A percentile compares a stretch with the other conserved stretches of the same genome.
Conservation (phyloP, 2,329 filamentous ascomycete species). For the Fusarium mangiferae region DNA sequence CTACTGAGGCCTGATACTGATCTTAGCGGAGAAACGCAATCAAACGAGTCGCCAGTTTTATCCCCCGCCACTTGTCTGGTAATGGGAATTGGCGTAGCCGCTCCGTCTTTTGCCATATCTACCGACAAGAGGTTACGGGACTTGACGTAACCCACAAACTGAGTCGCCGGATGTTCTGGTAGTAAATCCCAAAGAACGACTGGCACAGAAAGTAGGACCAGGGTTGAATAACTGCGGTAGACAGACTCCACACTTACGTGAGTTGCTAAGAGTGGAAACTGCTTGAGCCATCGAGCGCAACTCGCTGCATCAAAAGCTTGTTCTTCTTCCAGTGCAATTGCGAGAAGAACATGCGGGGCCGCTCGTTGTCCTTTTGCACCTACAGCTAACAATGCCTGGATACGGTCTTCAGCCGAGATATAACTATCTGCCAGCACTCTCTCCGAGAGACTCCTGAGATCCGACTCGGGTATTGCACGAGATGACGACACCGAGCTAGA, state of each 20-base stretch:
- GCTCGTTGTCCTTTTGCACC: constrained; percentile 37
- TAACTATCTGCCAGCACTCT: constrained; percentile 33
- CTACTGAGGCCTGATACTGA: constrained; percentile 39
- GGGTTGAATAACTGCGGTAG: constrained; percentile 41
- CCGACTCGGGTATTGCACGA: constrained; percentile 34
- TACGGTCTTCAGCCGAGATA: constrained; percentile 39
- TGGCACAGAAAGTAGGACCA: constrained; percentile 41
- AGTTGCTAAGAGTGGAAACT: constrained; percentile 43
- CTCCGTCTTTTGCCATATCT: constrained; percentile 16
- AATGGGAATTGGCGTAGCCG: constrained; percentile 39
- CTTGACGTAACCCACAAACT: constrained; percentile 44
- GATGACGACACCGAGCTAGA: constrained; percentile 33
- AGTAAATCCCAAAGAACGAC: constrained; percentile 42
- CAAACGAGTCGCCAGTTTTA: constrained; percentile 23
- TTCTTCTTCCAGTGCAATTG: constrained; percentile 41
- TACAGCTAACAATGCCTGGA: constrained; percentile 34
- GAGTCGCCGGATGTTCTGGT: constrained; percentile 40
- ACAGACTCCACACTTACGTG: constrained; percentile 40
- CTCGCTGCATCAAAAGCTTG: constrained; percentile 41
- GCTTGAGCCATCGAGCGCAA: constrained; percentile 43
- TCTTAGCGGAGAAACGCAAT: constrained; percentile 34
- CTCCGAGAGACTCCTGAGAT: constrained; percentile 35
- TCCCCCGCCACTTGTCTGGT: constrained; percentile 19
- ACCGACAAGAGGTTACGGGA: constrained; percentile 36
- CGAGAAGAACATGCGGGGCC: constrained; percentile 40